Percentiles rank a stretch among this genome's conserved stretches.
These are phyloP conservation scores for Neurospora sp. DNA, from an alignment of 495 filamentous ascomycete species.

Conservation along the genomic window DNA sequence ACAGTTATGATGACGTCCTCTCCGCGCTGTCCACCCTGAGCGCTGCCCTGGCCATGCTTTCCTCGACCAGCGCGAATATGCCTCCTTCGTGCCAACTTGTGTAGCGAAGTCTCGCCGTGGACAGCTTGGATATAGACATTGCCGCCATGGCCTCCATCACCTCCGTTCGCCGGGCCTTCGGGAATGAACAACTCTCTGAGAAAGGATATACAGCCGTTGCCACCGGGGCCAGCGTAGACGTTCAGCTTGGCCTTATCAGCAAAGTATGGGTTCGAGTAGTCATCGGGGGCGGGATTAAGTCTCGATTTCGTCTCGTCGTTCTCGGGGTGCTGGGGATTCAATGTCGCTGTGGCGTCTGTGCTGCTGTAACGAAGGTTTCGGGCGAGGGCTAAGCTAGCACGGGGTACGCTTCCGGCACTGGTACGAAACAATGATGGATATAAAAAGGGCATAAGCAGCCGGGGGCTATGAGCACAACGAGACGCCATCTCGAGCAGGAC, in stretches of 20 bases:
- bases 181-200: slow-evolving; percentile 78
- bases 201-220: slow-evolving; percentile 89
- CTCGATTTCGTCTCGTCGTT: slow-evolving; percentile 33
- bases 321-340: slow-evolving; percentile 13
- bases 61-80: slow-evolving; percentile 70
- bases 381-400: slow-evolving; percentile 12
- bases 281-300: slow-evolving; percentile 67
- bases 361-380: slow-evolving; percentile 12
- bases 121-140: slow-evolving; percentile 92
- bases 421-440: slow-evolving; percentile 46
- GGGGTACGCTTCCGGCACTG: slow-evolving; percentile 21
- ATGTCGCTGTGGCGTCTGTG: slow-evolving; percentile 20
- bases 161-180: slow-evolving; percentile 91
- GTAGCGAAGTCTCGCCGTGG: slow-evolving; percentile 77
- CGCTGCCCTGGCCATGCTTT: slow-evolving; percentile 77
- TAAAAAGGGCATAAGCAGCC: slow-evolving; percentile 53
- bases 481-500: not conserved
- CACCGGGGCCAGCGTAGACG: slow-evolving; percentile 67
- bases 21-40: slow-evolving; percentile 67
- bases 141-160: slow-evolving; percentile 85
- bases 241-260: slow-evolving; percentile 73
- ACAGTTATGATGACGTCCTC: slow-evolving; percentile 83
- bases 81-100: slow-evolving; percentile 76
- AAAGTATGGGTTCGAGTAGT: slow-evolving; percentile 75
- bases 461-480: slow-evolving; percentile 25